Percentiles rank a stretch among this genome's conserved stretches.
These are phyloP conservation scores for Agastache rugosa DNA, from an alignment of 257 asterid species.

Conservation along the genomic window DNA sequence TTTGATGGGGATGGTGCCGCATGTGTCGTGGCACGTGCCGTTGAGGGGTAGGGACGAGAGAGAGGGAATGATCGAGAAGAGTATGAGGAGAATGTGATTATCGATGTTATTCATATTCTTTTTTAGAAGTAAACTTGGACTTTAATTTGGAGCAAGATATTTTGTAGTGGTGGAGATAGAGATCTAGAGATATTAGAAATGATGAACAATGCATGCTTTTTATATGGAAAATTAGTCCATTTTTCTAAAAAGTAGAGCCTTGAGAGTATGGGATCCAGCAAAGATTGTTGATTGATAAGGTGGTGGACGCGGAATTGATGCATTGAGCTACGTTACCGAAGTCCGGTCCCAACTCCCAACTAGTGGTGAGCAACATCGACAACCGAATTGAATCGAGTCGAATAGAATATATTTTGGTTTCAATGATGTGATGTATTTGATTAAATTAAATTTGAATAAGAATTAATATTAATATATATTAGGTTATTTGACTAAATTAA, in stretches of 20 bases:
- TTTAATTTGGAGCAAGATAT: too few species aligned
- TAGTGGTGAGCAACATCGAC: too few species aligned
- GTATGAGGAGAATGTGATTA: slow-evolving; percentile 11
- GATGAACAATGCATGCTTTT: not conserved
- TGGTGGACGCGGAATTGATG: too few species aligned
- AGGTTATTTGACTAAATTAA: too few species aligned
- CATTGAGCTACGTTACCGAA: too few species aligned
- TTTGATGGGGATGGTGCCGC: slow-evolving; percentile 55
- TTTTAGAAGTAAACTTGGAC: too few species aligned
- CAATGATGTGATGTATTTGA: too few species aligned
- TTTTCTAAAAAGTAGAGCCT: slow-evolving; percentile 62
- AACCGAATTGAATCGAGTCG: too few species aligned
- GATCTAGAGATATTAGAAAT: not conserved
- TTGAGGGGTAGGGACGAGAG: slow-evolving; percentile 51
- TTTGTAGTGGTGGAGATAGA: not conserved
- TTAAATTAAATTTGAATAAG: too few species aligned
- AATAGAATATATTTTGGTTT: too few species aligned
- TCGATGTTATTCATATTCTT: slow-evolving; percentile 15
- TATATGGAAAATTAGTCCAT: not conserved
- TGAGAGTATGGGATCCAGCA: slow-evolving; percentile 50
- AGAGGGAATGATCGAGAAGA: slow-evolving; percentile 32
- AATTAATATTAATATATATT: too few species aligned
- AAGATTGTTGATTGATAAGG: slow-evolving; percentile 18
- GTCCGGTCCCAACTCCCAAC: too few species aligned
- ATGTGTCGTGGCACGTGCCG: slow-evolving; percentile 51